Evolutionary conservation across 1,284 basidiomycete species (phyloP).

Genomic region (Entoloma clypeatum): DNA sequence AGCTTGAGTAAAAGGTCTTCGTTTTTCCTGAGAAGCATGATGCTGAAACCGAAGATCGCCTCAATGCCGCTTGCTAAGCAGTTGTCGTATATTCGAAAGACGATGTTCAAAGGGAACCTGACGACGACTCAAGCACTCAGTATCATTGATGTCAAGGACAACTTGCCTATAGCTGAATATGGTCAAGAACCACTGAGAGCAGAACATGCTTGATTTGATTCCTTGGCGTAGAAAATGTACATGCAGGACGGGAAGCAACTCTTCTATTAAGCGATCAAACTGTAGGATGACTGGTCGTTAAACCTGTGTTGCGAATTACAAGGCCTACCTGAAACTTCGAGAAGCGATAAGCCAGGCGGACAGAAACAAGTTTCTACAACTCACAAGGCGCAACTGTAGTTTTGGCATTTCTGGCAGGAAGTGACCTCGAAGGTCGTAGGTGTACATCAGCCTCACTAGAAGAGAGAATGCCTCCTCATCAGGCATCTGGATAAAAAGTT

Average conservation of each 20-base stretch:
- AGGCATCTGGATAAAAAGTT: constrained; percentile 72
- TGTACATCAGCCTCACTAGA: constrained; percentile 95
- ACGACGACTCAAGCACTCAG: constrained; percentile 5
- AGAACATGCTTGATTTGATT: constrained; percentile 95
- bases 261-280: constrained; percentile 94
- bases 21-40: constrained; percentile 84
- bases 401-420: constrained; percentile 99
- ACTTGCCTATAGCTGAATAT: constrained; percentile 89
- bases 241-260: constrained; percentile 86
- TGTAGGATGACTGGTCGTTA: constrained; percentile 27
- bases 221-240: constrained; percentile 91
- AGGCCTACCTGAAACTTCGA: constrained; percentile 35
- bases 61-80: constrained; percentile 97
- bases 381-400: constrained; percentile 83
- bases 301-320: too few species aligned
- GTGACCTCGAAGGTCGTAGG: constrained; percentile 93
- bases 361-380: constrained; percentile 22
- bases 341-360: constrained; percentile 10
- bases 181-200: constrained; percentile 97
- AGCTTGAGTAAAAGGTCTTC: constrained; percentile 75
- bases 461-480: constrained; percentile 98
- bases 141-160: constrained; percentile 4
- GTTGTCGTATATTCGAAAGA: constrained; percentile 93
- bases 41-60: constrained; percentile 93
- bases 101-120: constrained; percentile 93